phyloP scores from a whole-genome alignment of 140 eudicot genomes.

The Ambrosia hybrid region DNA sequence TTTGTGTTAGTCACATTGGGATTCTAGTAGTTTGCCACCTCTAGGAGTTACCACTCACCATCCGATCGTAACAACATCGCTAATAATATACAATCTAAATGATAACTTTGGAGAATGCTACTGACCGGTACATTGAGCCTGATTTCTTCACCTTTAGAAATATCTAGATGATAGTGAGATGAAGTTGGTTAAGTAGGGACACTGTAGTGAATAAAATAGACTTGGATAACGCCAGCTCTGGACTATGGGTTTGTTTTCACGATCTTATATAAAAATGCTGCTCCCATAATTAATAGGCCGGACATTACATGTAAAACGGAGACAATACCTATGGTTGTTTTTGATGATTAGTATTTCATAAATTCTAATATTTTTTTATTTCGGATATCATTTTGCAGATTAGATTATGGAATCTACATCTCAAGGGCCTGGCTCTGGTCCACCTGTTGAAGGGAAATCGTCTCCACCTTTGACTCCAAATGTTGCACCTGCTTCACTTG shows the following conservation, averaged over 20 bases:
- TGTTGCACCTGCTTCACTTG: slow-evolving; percentile 24
- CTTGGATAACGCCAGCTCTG: background rate
- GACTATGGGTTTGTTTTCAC: background rate
- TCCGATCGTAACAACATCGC: background rate
- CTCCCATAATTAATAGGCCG: background rate
- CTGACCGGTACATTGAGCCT: background rate
- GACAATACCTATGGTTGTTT: slow-evolving; percentile 1
- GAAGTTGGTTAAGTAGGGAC: slow-evolving; percentile 2
- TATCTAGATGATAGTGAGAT: background rate
- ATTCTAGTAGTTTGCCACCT: slow-evolving; percentile 5
- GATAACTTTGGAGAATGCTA: background rate
- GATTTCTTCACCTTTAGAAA: background rate
- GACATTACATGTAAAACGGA: background rate
- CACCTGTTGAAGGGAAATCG: slow-evolving; percentile 31
- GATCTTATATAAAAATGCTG: background rate
- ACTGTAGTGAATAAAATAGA: background rate
- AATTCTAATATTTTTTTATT: background rate
- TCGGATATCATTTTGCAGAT: slow-evolving; percentile 28
- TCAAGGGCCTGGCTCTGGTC: slow-evolving; percentile 33
- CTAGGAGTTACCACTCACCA: background rate
- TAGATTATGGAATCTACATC: slow-evolving; percentile 40
- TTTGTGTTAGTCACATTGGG: background rate
- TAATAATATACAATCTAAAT: background rate
- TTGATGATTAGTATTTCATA: background rate
- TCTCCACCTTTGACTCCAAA: slow-evolving; percentile 25